Percentiles rank a stretch among this genome's conserved stretches.
These are phyloP conservation scores for Aegle marmelos DNA, from an alignment of 345 rosid species.

Conservation along the genomic window DNA sequence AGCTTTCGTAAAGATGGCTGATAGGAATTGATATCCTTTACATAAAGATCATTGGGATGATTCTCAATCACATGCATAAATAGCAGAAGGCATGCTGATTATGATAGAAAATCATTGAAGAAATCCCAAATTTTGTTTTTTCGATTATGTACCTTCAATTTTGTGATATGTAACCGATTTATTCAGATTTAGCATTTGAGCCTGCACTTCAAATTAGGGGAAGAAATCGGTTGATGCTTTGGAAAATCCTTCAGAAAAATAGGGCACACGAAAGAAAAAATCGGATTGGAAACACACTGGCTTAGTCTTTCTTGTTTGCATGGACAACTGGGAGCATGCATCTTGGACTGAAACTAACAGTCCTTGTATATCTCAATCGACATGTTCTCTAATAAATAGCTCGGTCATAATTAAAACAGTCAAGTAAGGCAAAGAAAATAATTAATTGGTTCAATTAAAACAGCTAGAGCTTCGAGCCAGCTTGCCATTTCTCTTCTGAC, in stretches of 20 bases:
- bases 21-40: too few relatives aligned
- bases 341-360: not conserved
- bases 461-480: constrained; percentile 38
- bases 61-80: too few relatives aligned
- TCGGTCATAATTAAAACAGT: not conserved
- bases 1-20: too few relatives aligned
- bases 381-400: too few relatives aligned
- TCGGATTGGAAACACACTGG: not conserved
- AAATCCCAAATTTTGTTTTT: too few relatives aligned
- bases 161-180: too few relatives aligned
- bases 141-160: too few relatives aligned
- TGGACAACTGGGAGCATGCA: not conserved
- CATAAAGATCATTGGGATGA: too few relatives aligned
- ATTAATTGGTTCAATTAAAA: not conserved
- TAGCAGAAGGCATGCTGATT: too few relatives aligned
- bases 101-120: too few relatives aligned
- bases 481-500: constrained; percentile 27
- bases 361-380: too few relatives aligned
- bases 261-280: not conserved
- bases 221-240: not conserved
- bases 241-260: not conserved
- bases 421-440: not conserved
- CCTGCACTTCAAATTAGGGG: not conserved
- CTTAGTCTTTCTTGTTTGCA: not conserved
- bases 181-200: too few relatives aligned